These are phyloP conservation scores for Bassia scoparia DNA, from an alignment of 148 eudicot genomes.

Conservation along the genomic window DNA sequence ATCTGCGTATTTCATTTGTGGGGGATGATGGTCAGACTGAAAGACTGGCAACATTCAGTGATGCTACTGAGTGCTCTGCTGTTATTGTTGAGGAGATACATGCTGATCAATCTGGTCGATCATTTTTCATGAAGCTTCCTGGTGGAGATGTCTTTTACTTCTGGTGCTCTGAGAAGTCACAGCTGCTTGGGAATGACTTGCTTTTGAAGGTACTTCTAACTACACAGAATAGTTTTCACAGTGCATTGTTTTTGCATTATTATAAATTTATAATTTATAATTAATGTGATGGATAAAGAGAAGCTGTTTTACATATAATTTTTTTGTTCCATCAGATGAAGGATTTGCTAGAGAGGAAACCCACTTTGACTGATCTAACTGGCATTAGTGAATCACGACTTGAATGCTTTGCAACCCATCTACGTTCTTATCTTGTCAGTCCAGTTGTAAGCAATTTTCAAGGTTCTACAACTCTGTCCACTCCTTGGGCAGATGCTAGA, in stretches of 20 bases:
- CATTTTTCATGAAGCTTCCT: conserved; percentile 52
- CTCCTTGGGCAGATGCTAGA: conserved; percentile 25
- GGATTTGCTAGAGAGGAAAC: conserved; percentile 65
- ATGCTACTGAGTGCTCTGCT: conserved; percentile 37
- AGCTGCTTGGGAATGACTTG: conserved; percentile 69
- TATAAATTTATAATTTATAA: not conserved
- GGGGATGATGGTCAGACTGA: conserved; percentile 69
- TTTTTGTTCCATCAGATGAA: conserved; percentile 49
- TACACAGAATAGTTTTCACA: not conserved
- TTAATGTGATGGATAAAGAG: not conserved
- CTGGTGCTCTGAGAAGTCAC: conserved; percentile 90
- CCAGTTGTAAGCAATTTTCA: conserved; percentile 35
- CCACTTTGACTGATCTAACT: conserved; percentile 73
- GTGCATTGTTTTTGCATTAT: not conserved
- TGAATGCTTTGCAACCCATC: conserved; percentile 63
- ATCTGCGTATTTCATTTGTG: conserved; percentile 64
- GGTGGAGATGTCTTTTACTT: conserved; percentile 47
- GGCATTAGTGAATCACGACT: conserved; percentile 88
- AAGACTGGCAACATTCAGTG: conserved; percentile 59
- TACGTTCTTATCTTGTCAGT: conserved; percentile 62
- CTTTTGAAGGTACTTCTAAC: conserved; percentile 55
- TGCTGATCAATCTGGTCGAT: conserved; percentile 78
- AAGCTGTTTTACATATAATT: not conserved
- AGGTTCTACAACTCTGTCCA: conserved; percentile 24
- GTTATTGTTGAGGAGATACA: conserved; percentile 56